These are phyloP conservation scores for Macrophomina phaseolina DNA, from an alignment of 2,329 filamentous ascomycete genomes.

Conservation along the genomic window DNA sequence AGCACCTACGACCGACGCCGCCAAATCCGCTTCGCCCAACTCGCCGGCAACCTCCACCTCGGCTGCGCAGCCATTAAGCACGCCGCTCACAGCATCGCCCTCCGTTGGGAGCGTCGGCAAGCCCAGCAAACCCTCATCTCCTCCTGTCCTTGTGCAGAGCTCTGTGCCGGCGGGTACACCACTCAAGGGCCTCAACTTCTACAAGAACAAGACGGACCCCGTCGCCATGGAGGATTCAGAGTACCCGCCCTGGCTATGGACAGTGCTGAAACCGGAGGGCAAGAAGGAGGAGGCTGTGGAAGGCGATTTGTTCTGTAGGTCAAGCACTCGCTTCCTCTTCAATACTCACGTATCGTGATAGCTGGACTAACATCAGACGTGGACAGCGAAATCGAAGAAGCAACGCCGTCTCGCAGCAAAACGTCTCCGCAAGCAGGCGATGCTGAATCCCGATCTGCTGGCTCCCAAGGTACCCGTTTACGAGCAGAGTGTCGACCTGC, in stretches of 20 bases:
- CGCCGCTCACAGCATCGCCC: conserved; percentile 41
- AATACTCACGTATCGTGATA: too few species aligned
- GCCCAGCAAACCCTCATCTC: conserved; percentile 39
- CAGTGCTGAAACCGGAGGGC: conserved; percentile 66
- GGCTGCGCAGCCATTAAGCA: conserved; percentile 54
- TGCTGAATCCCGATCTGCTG: conserved; percentile 69
- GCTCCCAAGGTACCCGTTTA: conserved; percentile 71
- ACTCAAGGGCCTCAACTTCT: conserved; percentile 76
- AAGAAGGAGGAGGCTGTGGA: conserved; percentile 60
- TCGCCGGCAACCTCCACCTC: conserved; percentile 52
- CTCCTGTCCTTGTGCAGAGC: conserved; percentile 40
- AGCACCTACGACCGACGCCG: conserved; percentile 37
- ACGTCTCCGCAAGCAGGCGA: conserved; percentile 66
- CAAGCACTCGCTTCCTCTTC: neutral
- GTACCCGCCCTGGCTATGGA: conserved; percentile 84
- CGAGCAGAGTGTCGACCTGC: conserved; percentile 79
- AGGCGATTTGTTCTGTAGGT: conserved; percentile 81
- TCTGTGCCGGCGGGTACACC: conserved; percentile 71
- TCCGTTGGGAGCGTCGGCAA: conserved; percentile 36
- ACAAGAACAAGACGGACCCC: conserved; percentile 75
- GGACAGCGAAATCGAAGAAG: conserved; percentile 81
- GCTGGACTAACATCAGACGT: neutral
- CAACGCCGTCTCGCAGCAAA: conserved; percentile 73
- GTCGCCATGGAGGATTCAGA: conserved; percentile 75
- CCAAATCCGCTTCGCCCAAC: conserved; percentile 36